phyloP scores from a whole-genome alignment of 768 basidiomycete genomes.

The Lactarius sp. region DNA sequence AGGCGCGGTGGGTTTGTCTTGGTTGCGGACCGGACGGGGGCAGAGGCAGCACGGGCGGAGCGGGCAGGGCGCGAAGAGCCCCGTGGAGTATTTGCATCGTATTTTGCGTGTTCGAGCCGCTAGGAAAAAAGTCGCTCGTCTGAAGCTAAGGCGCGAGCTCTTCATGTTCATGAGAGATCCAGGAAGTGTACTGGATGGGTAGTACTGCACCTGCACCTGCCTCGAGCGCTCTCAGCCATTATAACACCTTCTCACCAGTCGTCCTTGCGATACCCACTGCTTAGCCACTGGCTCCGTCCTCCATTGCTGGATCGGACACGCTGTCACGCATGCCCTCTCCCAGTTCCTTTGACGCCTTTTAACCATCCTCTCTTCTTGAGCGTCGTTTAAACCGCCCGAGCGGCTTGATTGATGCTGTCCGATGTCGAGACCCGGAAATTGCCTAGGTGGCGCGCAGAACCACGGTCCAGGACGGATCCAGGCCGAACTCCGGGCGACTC shows the following conservation, averaged over 20 bases:
- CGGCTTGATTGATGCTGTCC: background rate
- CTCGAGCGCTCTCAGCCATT: background rate
- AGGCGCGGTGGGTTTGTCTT: conserved; percentile 19
- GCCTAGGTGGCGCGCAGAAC: background rate
- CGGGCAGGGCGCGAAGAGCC: background rate
- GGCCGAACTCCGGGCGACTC: background rate
- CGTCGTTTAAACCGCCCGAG: background rate
- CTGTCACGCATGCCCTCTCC: background rate
- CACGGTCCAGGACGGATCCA: conserved; percentile 1
- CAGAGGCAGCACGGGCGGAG: background rate
- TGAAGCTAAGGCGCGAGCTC: background rate
- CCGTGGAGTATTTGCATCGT: conserved; percentile 5
- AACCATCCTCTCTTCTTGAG: background rate
- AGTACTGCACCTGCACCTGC: background rate
- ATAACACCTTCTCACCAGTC: background rate
- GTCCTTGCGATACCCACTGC: background rate
- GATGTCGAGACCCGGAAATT: conserved; percentile 2
- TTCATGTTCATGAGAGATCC: background rate
- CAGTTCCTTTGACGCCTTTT: background rate
- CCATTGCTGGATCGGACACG: background rate
- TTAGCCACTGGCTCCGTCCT: background rate
- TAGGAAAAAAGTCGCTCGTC: background rate
- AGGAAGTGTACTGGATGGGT: background rate
- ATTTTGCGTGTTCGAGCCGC: background rate
- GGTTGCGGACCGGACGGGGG: background rate